Base-by-base conservation (phyloP, 2,329 filamentous ascomycete genomes). In the Aspergillus caelatus region DNA sequence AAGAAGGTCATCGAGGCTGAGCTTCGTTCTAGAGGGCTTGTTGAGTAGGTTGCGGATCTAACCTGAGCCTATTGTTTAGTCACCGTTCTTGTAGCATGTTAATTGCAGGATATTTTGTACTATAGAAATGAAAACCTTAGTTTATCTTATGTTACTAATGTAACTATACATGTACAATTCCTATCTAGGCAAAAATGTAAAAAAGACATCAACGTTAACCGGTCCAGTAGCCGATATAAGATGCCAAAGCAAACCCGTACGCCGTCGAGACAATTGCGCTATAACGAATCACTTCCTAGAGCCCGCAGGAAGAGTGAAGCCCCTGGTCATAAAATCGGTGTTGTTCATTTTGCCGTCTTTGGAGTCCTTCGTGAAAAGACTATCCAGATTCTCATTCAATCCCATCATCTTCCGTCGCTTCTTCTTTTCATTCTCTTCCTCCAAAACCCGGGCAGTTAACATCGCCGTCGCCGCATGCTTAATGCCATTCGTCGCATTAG, bases 391-490 rank as follows among this genome's bases (percentile, higher is more conserved):
- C 28, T 86, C 84, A 70, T 83, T 87, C 62, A 84, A 81, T 4
- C 85, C 88, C 69, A 92, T 72, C 74, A 93, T 72, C 73, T 91
- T 96, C 65, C 91, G 84, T 68, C 89, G 83, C 80, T 94, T 97
- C 68, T 93, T 93, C 61, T 86, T 85, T 72, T 91, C 88, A 57
- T 94, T 91, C 75, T 97, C 92, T 72, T 98, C 94, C 28, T 91
- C 90, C 30, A 98, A 77, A 0, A 99, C 94, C 70, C 89, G 93
- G 0, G 91, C 91, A 0, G 94, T 96, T 50, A 99, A 80, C 4
- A 89, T 91, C 0, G 94, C 94, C 0, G 95, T 95, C 61, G 92
- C 86, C 0, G 92, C 83, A 70, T 98, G 96, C 76, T 97, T 97
- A 77, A 98, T 97, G 12, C 90, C 88, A 59, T 84, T 79, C 6